These are phyloP conservation scores for Pyrenula massariospora DNA, from an alignment of 495 filamentous ascomycete species.

Conservation along the genomic window DNA sequence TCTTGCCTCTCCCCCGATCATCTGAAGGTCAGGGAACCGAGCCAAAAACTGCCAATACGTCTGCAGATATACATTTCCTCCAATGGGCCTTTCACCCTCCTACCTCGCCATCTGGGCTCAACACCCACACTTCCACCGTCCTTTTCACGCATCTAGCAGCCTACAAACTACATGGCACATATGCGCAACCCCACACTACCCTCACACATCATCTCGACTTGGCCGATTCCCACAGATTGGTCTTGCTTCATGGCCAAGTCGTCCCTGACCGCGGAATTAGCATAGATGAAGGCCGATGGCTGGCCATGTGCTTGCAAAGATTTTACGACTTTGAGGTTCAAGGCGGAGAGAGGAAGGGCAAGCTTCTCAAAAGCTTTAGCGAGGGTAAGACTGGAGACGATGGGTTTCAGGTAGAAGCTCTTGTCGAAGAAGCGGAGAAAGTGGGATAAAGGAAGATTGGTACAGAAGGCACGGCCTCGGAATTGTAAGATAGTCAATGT, in stretches of 20 bases:
- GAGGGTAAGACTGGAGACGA: conserved; percentile 45
- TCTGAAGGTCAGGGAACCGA: conserved; percentile 1
- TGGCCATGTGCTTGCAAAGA: conserved; percentile 88
- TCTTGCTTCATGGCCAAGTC: conserved; percentile 75
- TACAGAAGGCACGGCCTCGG: no score
- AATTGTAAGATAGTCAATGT: no score
- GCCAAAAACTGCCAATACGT: conserved; percentile 3
- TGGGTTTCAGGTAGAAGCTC: conserved; percentile 67
- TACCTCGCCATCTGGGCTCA: conserved; percentile 48
- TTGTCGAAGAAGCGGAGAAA: conserved; percentile 81
- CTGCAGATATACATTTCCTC: conserved; percentile 37
- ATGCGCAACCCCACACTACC: conserved; percentile 80
- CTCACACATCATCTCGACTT: conserved; percentile 83
- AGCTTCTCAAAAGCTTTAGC: conserved; percentile 72
- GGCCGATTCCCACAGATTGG: conserved; percentile 55
- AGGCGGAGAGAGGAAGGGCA: conserved; percentile 35
- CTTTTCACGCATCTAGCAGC: conserved; percentile 89
- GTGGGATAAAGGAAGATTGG: conserved; percentile 13
- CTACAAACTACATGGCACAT: conserved; percentile 85
- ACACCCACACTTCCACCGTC: conserved; percentile 59
- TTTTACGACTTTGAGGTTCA: conserved; percentile 66
- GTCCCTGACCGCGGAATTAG: conserved; percentile 65
- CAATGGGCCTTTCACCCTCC: conserved; percentile 73
- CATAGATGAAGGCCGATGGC: conserved; percentile 70
- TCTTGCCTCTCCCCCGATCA: conserved; percentile 73